Evolutionary conservation across 306 rosid species (phyloP).

Genomic region (Lathyrus tuberosus): DNA sequence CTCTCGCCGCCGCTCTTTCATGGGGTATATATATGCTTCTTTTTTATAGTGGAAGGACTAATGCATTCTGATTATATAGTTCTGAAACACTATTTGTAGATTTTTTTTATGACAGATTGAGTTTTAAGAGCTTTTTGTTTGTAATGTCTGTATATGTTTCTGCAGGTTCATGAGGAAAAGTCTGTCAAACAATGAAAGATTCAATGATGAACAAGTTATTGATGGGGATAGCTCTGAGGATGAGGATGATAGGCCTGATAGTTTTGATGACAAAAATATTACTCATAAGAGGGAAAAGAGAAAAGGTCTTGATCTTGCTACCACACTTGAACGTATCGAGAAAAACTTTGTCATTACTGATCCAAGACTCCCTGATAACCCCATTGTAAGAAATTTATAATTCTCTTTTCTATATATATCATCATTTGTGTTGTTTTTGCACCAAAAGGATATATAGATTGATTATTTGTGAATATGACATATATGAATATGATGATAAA

Average conservation of each 20-base stretch:
- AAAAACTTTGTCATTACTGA: constrained; percentile 95
- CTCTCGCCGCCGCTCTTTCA: constrained; percentile 63
- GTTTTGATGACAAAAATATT: constrained; percentile 48
- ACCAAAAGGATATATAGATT: constrained; percentile 15
- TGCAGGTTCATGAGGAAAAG: constrained; percentile 65
- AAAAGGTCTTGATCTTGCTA: constrained; percentile 96
- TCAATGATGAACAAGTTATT: constrained; percentile 37
- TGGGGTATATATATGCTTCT: constrained; percentile 10
- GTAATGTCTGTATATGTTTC: constrained; percentile 17
- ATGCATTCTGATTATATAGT: no score
- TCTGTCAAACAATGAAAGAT: constrained; percentile 48
- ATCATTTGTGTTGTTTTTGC: background rate
- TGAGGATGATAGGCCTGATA: constrained; percentile 52
- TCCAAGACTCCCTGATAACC: constrained; percentile 97
- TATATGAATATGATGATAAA: background rate
- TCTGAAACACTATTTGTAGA: no score
- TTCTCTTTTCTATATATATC: background rate
- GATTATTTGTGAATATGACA: background rate
- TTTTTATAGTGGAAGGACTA: no score
- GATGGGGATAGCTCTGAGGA: constrained; percentile 46
- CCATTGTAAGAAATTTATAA: constrained; percentile 62
- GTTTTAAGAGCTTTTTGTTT: background rate
- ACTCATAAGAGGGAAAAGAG: constrained; percentile 72
- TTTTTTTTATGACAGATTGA: no score
- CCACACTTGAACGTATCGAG: constrained; percentile 97